Base-by-base conservation (phyloP, 192 early-diverging fungal species). In the Coemansia umbellata region DNA sequence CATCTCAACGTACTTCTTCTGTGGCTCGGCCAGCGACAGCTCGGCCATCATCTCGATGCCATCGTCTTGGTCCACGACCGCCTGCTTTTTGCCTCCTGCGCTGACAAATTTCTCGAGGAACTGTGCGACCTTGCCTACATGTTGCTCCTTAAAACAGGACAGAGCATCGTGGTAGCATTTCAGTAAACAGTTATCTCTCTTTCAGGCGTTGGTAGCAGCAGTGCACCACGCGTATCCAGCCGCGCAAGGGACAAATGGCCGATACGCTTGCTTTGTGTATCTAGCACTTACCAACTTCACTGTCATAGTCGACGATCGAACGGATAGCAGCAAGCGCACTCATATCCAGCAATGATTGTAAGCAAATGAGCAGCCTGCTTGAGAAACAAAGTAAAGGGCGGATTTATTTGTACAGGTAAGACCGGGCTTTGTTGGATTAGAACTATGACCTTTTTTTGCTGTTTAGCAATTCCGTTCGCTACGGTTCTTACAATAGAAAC, bases 1-100 rank as follows among this genome's bases (percentile, higher is more conserved):
- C 37, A 80, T 55, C 10, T 57, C 48, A 47, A 71, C 39, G 47
- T 84, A 84, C 58, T 81, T 82, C 31, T 24, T 31, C 27, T 19
- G 47, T 7, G 57, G 27, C 53, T 63, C 47, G 1, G 18, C 57
- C n/a, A 40, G 58, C 30, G 43, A 17, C 4, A 45, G 41, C 58
- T 61, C 69, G 19, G n/a, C 56, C 56, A 60, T 40, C 31, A 50
- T 22, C 21, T 55, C 53, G 22, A 26, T 55, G 3, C 45, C 44
- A 2, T 47, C 60, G n/a, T 58, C 55, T 14, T 23, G 49, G 3
- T 19, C 53, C 22, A 30, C 19, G 14, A 37, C 44, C 8, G 17
- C 50, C 39, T 49, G 48, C 55, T 69, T 69, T 52, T 74, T 74
- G 37, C 55, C 44, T 18, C 63, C 59, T 13, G 31, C 37, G 13